Base-by-base conservation (phyloP, 139 green algal species). In the Picochlorum sp. region DNA sequence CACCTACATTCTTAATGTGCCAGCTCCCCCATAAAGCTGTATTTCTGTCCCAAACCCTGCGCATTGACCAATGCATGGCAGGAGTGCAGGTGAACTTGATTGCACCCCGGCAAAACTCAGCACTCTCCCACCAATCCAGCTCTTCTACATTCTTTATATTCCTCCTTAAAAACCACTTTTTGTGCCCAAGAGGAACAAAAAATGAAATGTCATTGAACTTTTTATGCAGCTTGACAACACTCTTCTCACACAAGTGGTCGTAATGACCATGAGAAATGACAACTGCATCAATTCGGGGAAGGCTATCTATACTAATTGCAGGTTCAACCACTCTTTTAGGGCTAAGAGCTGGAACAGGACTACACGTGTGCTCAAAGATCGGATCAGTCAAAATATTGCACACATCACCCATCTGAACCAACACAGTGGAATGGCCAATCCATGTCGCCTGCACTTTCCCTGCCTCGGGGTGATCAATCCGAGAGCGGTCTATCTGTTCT, bases 381-480 rank as follows among this genome's bases (percentile, higher is more conserved):
- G 86, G 86, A 69, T 94, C 86, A 1, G 86, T 92, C 18, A 92
- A 63, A 57, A 92, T 83, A 15, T 65, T 81, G 4, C 47, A 54
- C 9, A 85, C 5, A 11, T 81, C 82, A 37, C 74, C 78, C 71
- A 91, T 79, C 57, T 86, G 78, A 30, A 86, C 74, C 41, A 92
- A 68, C 15, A 81, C 60, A 3, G 68, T 87, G 20, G 80, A 78
- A 68, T 93, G 86, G 0, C 86, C 86, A 13, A 90, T 65, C 83
- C 79, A 90, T 2, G 74, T 57, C 2, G 68, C 76, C 58, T 86
- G 79, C 2, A 88, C 62, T 10, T 50, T 70, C 13, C 69, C 50
- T 56, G 31, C 20, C 10, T 45, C 61, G 26, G 49, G 68, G 20
- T 14, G n/a, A n/a, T 50, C 37, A 11, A 78, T 45, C 3, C 37